Base-by-base conservation (phyloP, 441 rosid genomes). In the Manihot esculenta region DNA sequence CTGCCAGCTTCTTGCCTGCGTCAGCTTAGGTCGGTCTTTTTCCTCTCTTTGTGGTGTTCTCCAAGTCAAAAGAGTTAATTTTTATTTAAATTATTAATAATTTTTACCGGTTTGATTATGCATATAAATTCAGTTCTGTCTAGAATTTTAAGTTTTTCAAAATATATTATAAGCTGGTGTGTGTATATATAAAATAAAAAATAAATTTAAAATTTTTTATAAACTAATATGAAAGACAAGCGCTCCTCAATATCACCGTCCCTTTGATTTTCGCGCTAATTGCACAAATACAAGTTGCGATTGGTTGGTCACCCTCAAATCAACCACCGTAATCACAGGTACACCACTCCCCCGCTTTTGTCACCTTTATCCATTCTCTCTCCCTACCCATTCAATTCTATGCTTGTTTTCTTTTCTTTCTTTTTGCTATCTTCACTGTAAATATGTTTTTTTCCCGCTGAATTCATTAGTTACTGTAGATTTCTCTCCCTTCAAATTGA, bases 291-390 rank as follows among this genome's bases (percentile, higher is more conserved):
- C 65, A 30, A 61, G 47, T 14, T 6, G 38, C 42, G 57, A 70
- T 68, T 76, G 82, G 70, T 76, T 83, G 84, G 86, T 76, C 76
- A 81, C 79, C 77, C 86, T 76, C 80, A 74, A 72, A 74, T 71
- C 69, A 72, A 74, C 77, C 21, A 70, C 81, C 87, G 87, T 61
- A 77, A 76, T 84, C 84, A 27, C 79, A 76, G 84, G 73, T 57
- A 50, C 61, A 61, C 85, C 81, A 72, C 64, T 70, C 78, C 53
- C 79, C 48, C 63, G 44, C 68, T 24, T 72, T 78, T 64, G 18
- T 66, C 59, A 62, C 38, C 21, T 72, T 23, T 59, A 23, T 49
- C 45, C 67, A 23, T 57, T 21, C 38, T 70, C 64, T 51, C 58
- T 26, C 8, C 51, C 13, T 50, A 7, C 51, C 33, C 57, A 17